Percentiles rank a stretch among this genome's conserved stretches.
These are phyloP conservation scores for Globisporangium barbulae DNA, from an alignment of 352 stramenopile genomes.

Conservation along the genomic window DNA sequence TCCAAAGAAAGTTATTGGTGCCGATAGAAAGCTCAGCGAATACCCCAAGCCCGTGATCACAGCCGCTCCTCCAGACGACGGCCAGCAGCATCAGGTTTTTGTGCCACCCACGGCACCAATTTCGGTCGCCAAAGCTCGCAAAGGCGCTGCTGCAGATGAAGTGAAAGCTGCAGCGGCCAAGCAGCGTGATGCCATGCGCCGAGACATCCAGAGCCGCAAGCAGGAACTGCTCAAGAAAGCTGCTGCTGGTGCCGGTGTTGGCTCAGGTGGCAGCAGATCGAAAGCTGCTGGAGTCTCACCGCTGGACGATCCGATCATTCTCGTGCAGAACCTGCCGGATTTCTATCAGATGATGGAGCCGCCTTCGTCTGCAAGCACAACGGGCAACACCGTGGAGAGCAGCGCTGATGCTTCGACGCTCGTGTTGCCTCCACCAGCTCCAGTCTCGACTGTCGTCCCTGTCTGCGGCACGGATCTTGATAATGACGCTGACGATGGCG, in stretches of 20 bases:
- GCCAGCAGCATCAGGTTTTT: constrained; percentile 1
- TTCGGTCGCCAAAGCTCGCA: background rate
- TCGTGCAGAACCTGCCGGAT: constrained; percentile 66
- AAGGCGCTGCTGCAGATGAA: background rate
- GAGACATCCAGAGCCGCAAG: constrained; percentile 43
- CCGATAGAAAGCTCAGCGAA: background rate
- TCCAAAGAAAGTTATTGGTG: background rate
- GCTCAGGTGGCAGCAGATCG: background rate
- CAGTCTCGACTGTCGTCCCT: constrained; percentile 4
- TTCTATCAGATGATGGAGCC: constrained; percentile 13
- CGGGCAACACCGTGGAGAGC: background rate
- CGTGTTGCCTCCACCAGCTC: constrained; percentile 21
- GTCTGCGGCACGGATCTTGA: background rate
- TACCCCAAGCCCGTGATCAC: constrained; percentile 19
- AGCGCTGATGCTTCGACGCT: background rate
- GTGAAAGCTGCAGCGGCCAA: constrained; percentile 12
- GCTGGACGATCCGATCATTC: constrained; percentile 63
- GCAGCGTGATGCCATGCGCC: constrained; percentile 23
- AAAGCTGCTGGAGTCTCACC: constrained; percentile 17
- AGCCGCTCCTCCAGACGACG: background rate
- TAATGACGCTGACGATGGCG: constrained; percentile 9
- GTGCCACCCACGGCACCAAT: constrained; percentile 2
- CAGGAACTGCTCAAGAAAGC: constrained; percentile 26
- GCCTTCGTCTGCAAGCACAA: background rate
- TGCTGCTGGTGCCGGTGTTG: background rate